Evolutionary conservation across 1,139 yeast genomes (phyloP).

Genomic region (Blastobotrys proliferans): DNA sequence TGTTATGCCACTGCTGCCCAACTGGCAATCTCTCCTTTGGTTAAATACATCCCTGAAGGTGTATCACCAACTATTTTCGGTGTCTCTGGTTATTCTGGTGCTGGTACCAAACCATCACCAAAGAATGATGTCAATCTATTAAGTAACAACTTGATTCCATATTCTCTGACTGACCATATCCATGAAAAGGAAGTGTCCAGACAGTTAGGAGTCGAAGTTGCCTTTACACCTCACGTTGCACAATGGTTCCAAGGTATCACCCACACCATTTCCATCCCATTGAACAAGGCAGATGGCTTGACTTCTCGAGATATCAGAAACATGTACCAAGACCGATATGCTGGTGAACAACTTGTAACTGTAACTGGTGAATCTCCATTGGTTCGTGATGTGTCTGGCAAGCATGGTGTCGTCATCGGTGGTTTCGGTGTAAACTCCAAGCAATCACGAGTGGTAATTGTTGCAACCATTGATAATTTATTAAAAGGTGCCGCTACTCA

Average conservation of each 20-base stretch:
- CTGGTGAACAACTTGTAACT: constrained; percentile 79
- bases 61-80: constrained; percentile 88
- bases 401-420: constrained; percentile 92
- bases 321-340: constrained; percentile 83
- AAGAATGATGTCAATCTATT: constrained; percentile 79
- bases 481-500: constrained; percentile 99
- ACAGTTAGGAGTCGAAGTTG: constrained; percentile 73
- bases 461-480: constrained; percentile 91
- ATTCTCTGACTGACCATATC: constrained; percentile 91
- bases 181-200: constrained; percentile 90
- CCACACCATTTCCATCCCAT: constrained; percentile 86
- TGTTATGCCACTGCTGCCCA: constrained; percentile 99
- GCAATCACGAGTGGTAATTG: constrained; percentile 86
- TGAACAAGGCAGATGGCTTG: constrained; percentile 56
- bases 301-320: constrained; percentile 80
- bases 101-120: constrained; percentile 97
- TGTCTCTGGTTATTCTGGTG: constrained; percentile 97
- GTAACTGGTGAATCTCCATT: constrained; percentile 88
- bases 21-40: constrained; percentile 81
- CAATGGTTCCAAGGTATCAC: constrained; percentile 99
- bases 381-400: constrained; percentile 86
- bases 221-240: constrained; percentile 96
- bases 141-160: constrained; percentile 83
- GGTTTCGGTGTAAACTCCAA: constrained; percentile 90
- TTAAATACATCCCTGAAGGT: constrained; percentile 43